Base-by-base conservation (phyloP, 768 basidiomycete genomes). In the Boletales sp. region DNA sequence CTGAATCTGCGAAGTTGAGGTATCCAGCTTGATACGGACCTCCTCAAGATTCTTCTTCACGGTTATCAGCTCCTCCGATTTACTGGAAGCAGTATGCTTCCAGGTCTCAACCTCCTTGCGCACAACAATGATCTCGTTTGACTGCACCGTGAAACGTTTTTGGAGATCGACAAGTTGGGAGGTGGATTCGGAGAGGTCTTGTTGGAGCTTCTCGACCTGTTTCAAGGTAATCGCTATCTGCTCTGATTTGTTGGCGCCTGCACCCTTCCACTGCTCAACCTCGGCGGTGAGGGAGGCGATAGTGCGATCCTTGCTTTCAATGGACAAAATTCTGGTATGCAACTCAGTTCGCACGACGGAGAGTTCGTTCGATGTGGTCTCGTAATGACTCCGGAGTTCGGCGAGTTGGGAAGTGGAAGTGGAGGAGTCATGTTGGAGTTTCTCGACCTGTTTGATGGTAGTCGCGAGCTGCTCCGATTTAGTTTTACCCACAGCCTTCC, bases 71-170 rank as follows among this genome's bases (percentile, higher is more conserved):
- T 41, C 32, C 6, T 48, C 32, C 15, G 28, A 13, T n/a, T 51
- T 43, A 3, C 19, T 5, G 6, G 30, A 10, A 3, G 13, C 25
- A 4, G 17, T 15, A 30, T 12, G 19, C 41, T 39, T 46, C 41
- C 40, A 55, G n/a, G 39, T n/a, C 12, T 43, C 41, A 21, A 56
- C 36, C 13, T 51, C 31, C 3, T 38, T 17, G 8, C 21, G 39
- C 33, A 44, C 15, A 8, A 34, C 39, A 25, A 6, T 5, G 31
- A 50, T 18, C 36, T 37, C 8, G n/a, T 17, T 37, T 37, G 36
- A 37, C 36, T 37, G 36, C 36, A 9, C n/a, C n/a, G n/a, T 17
- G n/a, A 17, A 37, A 37, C 36, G n/a, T 4, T 9, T n/a, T 11
- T 37, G n/a, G 8, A 37, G 36, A 2, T 37, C n/a, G n/a, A 5